Base-by-base conservation (phyloP, 768 basidiomycete species). In the Boletellus emodensis region DNA sequence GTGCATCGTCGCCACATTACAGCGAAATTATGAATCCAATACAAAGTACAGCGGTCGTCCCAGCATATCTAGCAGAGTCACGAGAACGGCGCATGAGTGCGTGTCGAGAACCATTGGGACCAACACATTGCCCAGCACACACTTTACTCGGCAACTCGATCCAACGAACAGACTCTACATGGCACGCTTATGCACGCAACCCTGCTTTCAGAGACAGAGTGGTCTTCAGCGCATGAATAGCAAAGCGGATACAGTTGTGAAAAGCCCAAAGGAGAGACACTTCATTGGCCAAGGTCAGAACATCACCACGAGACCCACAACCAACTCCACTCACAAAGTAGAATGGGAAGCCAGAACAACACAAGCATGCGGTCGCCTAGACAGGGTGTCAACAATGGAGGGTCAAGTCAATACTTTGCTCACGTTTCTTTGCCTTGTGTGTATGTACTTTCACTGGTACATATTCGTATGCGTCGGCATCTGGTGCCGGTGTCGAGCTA, bases 321-420 rank as follows among this genome's bases (percentile, higher is more conserved):
- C 15, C 40, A 17, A 47, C 28, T n/a, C 30, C 10, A 82, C 88
- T 72, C 59, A 92, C 89, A 68, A 52, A 91, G 67, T 9, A 93
- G 73, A 61, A 92, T 88, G 15, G 90, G 90, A 58, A 93, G 74
- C 90, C 90, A 93, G 73, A 93, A 93, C 37, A 86, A 63, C 33
- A 89, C 61, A 40, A 93, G 78, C 90, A 93, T 93, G 37, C 82
- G 83, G 64, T 93, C 90, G 69, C 85, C 88, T 90, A 51, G 15
- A 53, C 13, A 26, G 24, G 51, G 26, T 46, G 46, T 48, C 22
- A 62, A 24, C 20, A 49, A 9, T 12, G 30, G 20, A 4, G 4
- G 15, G 26, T 49, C 30, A 37, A 28, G 15, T 36, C 2, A 33
- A 35, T 18, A 17, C 18, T n/a, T 24, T 36, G 41, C 75, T 61